These are phyloP conservation scores for Suillus alpinus DNA, from an alignment of 768 basidiomycete species.

Conservation along the genomic window DNA sequence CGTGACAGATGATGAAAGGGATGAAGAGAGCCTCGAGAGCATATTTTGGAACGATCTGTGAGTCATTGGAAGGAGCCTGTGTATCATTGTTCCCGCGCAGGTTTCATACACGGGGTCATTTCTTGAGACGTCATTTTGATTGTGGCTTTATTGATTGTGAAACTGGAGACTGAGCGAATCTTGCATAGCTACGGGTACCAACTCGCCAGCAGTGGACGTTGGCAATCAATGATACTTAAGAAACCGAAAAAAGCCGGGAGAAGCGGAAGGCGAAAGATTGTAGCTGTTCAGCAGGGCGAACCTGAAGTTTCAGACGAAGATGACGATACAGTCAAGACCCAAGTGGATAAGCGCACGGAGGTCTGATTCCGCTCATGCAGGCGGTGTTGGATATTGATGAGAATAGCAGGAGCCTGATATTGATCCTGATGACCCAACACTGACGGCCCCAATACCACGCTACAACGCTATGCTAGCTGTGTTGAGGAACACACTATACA, in stretches of 20 bases:
- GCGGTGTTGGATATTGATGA: background rate
- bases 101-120: background rate
- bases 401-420: constrained; percentile 29
- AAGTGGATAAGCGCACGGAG: constrained; percentile 16
- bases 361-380: background rate
- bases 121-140: background rate
- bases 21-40: constrained; percentile 82
- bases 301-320: constrained; percentile 9
- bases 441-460: constrained; percentile 63
- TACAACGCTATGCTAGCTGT: constrained; percentile 91
- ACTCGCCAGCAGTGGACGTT: constrained; percentile 67
- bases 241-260: constrained; percentile 54
- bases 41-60: constrained; percentile 88
- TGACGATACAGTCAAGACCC: constrained; percentile 18
- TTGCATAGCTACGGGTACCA: constrained; percentile 71
- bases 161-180: background rate
- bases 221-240: constrained; percentile 74
- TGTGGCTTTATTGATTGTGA: background rate
- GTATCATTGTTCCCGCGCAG: background rate
- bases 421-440: constrained; percentile 63
- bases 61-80: constrained; percentile 16
- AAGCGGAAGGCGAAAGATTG: constrained; percentile 41
- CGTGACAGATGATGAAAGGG: constrained; percentile 82
- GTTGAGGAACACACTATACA: constrained; percentile 79
- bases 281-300: constrained; percentile 9